Percentiles rank a stretch among this genome's conserved stretches.
These are phyloP conservation scores for Fusarium pilosicola DNA, from an alignment of 2,329 filamentous ascomycete species.

Conservation along the genomic window DNA sequence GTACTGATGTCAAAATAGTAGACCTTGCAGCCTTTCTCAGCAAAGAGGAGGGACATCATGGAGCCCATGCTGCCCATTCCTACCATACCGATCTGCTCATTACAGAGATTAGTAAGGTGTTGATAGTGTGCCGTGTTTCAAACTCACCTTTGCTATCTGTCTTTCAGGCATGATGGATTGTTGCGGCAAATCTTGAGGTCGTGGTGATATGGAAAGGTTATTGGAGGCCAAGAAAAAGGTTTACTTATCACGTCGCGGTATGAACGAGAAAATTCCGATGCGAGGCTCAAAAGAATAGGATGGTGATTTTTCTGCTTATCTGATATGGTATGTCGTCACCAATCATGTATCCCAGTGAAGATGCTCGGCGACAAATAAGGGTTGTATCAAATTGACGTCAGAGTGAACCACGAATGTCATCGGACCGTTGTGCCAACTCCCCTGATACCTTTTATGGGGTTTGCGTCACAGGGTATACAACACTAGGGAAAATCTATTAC, in stretches of 20 bases:
- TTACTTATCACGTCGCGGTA: neutral
- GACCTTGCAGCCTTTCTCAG: neutral
- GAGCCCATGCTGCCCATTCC: neutral
- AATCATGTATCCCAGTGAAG: accelerated
- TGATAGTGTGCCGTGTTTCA: accelerated
- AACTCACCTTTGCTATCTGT: neutral
- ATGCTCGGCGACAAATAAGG: accelerated
- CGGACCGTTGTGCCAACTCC: neutral
- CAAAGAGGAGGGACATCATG: constrained; percentile 1
- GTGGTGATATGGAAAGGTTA: neutral
- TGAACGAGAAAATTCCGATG: too few species aligned
- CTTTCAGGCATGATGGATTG: neutral
- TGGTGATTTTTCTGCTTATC: neutral
- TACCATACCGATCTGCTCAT: neutral
- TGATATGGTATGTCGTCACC: neutral
- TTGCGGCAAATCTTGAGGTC: neutral
- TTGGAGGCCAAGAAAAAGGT: neutral
- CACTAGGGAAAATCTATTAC: too few species aligned
- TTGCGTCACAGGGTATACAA: too few species aligned
- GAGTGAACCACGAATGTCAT: neutral
- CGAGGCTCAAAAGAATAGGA: neutral
- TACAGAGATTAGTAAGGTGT: neutral
- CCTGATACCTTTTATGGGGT: neutral
- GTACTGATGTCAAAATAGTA: constrained; percentile 5
- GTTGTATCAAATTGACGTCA: constrained; percentile 1